Percentiles rank a stretch among this genome's conserved stretches.
phyloP scores from a whole-genome alignment of 2,329 filamentous ascomycete genomes.

The Fusarium algeriense region DNA sequence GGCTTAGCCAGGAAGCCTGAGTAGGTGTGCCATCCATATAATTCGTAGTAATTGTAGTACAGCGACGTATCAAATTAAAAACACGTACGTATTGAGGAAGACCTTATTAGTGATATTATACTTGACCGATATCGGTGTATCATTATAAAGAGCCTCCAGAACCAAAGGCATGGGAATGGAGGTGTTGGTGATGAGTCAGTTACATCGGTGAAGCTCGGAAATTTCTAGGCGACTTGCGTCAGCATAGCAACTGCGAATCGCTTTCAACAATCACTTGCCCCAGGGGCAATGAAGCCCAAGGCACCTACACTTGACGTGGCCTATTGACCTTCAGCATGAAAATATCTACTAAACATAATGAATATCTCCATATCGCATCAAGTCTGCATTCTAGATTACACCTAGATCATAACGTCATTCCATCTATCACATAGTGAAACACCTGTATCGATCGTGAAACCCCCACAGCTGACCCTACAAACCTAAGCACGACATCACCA shows the following conservation, averaged over 20 bases:
- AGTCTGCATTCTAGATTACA: not conserved
- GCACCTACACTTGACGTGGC: constrained; percentile 46
- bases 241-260: constrained; percentile 14
- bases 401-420: constrained; percentile 11
- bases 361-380: not conserved
- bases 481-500: constrained; percentile 20
- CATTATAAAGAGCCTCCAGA: not conserved
- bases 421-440: constrained; percentile 3
- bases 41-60: not conserved
- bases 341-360: not conserved
- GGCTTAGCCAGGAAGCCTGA: constrained; percentile 58
- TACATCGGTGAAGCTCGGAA: constrained; percentile 21
- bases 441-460: constrained; percentile 13
- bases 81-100: not conserved
- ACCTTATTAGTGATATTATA: not conserved
- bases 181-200: constrained; percentile 42
- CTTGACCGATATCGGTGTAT: not conserved
- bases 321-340: not conserved
- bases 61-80: not conserved
- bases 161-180: not conserved
- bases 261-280: constrained; percentile 18
- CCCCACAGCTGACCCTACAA: constrained; percentile 7
- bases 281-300: constrained; percentile 34
- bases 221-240: constrained; percentile 43
- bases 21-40: not conserved